phyloP scores from a whole-genome alignment of 2,329 filamentous ascomycete genomes.

The Rhynchosporium agropyri region DNA sequence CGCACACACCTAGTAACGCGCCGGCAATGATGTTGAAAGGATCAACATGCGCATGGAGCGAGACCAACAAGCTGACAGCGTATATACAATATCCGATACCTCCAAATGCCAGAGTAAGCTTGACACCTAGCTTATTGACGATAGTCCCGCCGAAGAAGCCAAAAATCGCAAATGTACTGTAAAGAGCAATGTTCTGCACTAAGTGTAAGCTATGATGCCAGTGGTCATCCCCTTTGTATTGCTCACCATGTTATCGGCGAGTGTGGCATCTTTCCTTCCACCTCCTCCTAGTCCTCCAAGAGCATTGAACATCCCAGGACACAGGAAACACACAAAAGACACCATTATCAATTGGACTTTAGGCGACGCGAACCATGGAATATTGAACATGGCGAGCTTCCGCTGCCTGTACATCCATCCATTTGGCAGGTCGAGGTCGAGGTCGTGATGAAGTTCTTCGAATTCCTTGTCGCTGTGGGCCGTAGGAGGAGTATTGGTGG shows the following conservation, averaged over 20 bases:
- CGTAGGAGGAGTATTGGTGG: constrained; percentile 11
- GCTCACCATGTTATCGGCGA: constrained; percentile 53
- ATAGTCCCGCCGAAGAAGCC: constrained; percentile 76
- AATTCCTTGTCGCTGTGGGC: constrained; percentile 6
- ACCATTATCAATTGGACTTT: constrained; percentile 73
- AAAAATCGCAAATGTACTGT: constrained; percentile 57
- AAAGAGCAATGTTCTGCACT: constrained; percentile 47
- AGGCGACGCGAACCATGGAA: constrained; percentile 74
- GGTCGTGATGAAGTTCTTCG: not conserved
- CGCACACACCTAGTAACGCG: constrained; percentile 75
- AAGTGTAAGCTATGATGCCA: constrained; percentile 7
- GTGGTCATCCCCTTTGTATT: not conserved
- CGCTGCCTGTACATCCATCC: constrained; percentile 71
- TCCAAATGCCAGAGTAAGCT: constrained; percentile 68
- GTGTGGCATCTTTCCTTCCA: constrained; percentile 55
- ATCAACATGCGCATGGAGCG: constrained; percentile 66
- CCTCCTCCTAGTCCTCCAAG: constrained; percentile 66
- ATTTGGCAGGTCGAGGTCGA: constrained; percentile 22
- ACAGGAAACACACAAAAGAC: constrained; percentile 70
- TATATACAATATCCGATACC: constrained; percentile 79
- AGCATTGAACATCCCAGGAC: constrained; percentile 74
- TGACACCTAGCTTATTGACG: constrained; percentile 75
- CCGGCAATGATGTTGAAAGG: constrained; percentile 79
- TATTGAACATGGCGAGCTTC: constrained; percentile 54
- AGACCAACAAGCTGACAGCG: constrained; percentile 69